Evolutionary conservation across 2,329 filamentous ascomycete genomes (phyloP).

Genomic region (Pseudodiploospora longispora): DNA sequence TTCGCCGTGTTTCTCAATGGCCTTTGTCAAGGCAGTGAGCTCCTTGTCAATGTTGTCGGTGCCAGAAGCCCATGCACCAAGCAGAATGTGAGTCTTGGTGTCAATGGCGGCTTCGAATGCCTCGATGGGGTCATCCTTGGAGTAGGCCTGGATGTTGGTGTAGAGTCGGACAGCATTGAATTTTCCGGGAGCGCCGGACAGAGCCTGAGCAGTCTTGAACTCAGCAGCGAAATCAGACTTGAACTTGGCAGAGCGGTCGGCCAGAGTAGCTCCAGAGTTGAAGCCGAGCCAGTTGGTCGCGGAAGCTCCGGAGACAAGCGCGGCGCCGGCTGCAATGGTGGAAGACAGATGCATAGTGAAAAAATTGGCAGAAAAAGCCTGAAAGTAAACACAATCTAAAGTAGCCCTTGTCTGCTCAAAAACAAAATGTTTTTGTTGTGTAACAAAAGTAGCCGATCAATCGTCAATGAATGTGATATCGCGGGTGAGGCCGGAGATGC

Average conservation of each 20-base stretch:
- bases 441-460: too few species aligned
- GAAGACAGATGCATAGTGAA: constrained; percentile 40
- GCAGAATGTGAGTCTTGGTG: constrained; percentile 52
- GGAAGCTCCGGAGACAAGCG: constrained; percentile 31
- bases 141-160: constrained; percentile 57
- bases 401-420: too few species aligned
- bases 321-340: constrained; percentile 26
- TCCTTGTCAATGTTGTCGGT: constrained; percentile 48
- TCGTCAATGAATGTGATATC: too few species aligned
- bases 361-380: too few species aligned
- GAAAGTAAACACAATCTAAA: too few species aligned
- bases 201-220: constrained; percentile 32
- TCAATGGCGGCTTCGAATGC: constrained; percentile 66
- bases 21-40: constrained; percentile 50
- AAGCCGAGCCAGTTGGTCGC: constrained; percentile 44
- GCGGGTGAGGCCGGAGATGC: too few species aligned
- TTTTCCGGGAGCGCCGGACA: constrained; percentile 35
- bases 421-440: too few species aligned
- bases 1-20: constrained; percentile 44
- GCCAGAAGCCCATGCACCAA: constrained; percentile 56
- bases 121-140: constrained; percentile 68
- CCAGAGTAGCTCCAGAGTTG: constrained; percentile 41
- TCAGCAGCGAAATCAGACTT: constrained; percentile 40
- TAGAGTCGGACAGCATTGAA: constrained; percentile 57
- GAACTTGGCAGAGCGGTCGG: constrained; percentile 43